Evolutionary conservation across 768 basidiomycete genomes (phyloP), one percentile per base, ranked within the genome.

Genomic region (Hericium erinaceus): DNA sequence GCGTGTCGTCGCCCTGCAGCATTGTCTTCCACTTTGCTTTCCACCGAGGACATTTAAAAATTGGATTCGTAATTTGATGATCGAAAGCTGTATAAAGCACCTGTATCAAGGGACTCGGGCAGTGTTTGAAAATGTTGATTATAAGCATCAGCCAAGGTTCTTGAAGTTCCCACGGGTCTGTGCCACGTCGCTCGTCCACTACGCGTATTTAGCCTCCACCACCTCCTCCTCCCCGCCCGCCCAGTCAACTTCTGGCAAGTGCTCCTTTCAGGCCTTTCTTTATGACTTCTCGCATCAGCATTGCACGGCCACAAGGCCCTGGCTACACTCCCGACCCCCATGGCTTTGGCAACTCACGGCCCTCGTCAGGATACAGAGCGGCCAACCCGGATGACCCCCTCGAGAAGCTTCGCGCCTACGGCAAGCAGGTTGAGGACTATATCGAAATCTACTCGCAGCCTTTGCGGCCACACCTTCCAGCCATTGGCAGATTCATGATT

Each of bases 401-500:
- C 59, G 89, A 91, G 72, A 88, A 87, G 71, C 70, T 93, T 52
- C 81, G 84, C 61, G 77, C 78, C 7, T 75, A 84, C 64, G 81
- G 81, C 70, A 85, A 82, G 70, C 79, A 83, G 70, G 79, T 92
- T 57, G 97, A 99, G 75, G 97, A 99, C 74, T 76, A 85, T 61
- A 80, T 97, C 68, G 97, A 98, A 70, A 85, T 90, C 63, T 88
- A 89, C 73, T 87, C 93, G 8, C 89, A 97, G 68, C 97, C 97
- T 18, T 77, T 98, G 73, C 86, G 87, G 69, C 97, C 97, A 55
- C 85, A 95, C 70, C 79, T 99, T 65, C 97, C 97, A 44, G 86
- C 92, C 56, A 85, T 98, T 70, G 95, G 94, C 58, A 83, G 97
- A 65, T 98, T 98, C 74, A 73, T 99, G 58, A 98, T 98, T 71